Percentiles rank a stretch among this genome's conserved stretches.
Conservation (phyloP, 345 rosid species). For the Cardamine chenopodiifolia region DNA sequence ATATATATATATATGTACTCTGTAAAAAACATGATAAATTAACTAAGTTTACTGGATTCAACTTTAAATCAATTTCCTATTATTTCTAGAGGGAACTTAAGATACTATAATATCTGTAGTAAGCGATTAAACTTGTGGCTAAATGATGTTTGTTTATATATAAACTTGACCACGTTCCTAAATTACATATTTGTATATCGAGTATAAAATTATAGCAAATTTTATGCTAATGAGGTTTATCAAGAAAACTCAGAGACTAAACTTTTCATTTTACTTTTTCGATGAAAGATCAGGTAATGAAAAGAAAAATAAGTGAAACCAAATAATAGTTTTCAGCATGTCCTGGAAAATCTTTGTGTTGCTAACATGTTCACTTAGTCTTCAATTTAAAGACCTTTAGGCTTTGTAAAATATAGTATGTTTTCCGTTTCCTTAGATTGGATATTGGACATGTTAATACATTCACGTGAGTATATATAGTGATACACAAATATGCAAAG, state of each 20-base stretch:
- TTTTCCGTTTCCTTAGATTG: background rate
- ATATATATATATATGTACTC: conserved; percentile 4
- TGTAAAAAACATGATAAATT: background rate
- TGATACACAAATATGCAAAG: background rate
- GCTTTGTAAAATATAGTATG: background rate
- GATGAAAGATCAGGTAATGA: background rate
- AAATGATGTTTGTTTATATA: too few relatives aligned
- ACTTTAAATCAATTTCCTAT: background rate
- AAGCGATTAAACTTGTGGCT: background rate
- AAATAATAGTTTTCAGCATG: conserved; percentile 14
- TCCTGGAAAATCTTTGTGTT: background rate
- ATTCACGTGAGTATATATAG: background rate
- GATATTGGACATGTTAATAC: conserved; percentile 19
- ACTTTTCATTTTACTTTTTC: background rate
- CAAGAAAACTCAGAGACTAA: background rate
- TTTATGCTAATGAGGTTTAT: background rate
- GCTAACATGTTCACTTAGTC: conserved; percentile 1
- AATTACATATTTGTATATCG: background rate
- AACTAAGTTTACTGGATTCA: background rate
- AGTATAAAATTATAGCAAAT: background rate
- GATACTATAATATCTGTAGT: background rate
- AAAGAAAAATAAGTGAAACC: background rate
- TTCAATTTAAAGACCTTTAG: conserved; percentile 3
- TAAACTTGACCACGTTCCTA: conserved; percentile 4
- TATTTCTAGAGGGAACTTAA: conserved; percentile 1